Base-by-base conservation (phyloP, 805 yeast genomes). In the Candida methanosorbosa region DNA sequence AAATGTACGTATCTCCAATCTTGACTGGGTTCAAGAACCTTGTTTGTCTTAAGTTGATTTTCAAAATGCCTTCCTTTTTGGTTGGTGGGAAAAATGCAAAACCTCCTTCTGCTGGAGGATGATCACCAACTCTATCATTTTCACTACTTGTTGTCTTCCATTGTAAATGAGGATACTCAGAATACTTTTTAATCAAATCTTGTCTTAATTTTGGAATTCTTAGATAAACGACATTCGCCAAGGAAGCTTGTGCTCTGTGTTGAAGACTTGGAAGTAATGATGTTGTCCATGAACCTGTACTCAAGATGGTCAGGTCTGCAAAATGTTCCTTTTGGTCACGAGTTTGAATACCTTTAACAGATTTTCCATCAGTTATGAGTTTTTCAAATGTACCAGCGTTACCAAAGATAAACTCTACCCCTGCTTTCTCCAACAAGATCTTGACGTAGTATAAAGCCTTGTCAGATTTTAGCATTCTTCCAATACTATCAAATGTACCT, bases 191-290 rank as follows among this genome's bases (percentile, higher is more conserved):
- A 13, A 45, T 36, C 27, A 63, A 36, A 34, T 58, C 64, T 16
- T 43, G 42, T 34, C 66, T 48, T 14, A 52, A 45, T 18, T 53
- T 55, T 9, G 69, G 68, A 21, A 64, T 49, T 37, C 58, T 54
- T 36, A 57, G 44, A 17, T 52, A 36, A 2, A 57, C 36, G n/a
- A 63, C 52, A 40, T 60, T 62, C 12, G 64, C 68, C 7, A 54
- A 49, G 12, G 59, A 50, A 0, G 59, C 68, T 39, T 60, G 64
- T 38, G 52, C 53, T 25, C 57, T 47, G 9, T 64, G 63, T 32
- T 53, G 56, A 6, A 63, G 54, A 33, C 52, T 58, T 13, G 64
- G 63, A 22, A 55, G 45, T 6, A 56, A 37, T 9, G 38, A 33
- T 4, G 52, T 46, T 3, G 55, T 43, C 61, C 61, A 57, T 14